Percentiles rank a stretch among this genome's conserved stretches.
Conservation (phyloP, 805 yeast species). For the Jamesozyma rosinii region DNA sequence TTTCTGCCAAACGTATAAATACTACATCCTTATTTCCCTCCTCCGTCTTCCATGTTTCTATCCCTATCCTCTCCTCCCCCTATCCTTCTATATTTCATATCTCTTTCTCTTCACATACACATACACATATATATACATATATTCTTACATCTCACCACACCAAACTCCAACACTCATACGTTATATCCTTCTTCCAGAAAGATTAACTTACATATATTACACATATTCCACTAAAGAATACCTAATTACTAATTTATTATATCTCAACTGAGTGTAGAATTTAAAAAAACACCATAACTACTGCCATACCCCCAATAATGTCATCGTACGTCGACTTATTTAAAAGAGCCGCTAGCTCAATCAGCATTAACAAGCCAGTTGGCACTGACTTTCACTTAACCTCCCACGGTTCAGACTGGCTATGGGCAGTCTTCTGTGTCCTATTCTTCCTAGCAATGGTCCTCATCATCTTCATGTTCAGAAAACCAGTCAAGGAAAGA, state of each 20-base stretch:
- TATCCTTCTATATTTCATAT: too few species aligned
- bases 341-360: slow-evolving; percentile 32
- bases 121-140: too few species aligned
- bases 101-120: too few species aligned
- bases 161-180: too few species aligned
- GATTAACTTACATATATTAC: not conserved
- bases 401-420: slow-evolving; percentile 57
- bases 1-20: too few species aligned
- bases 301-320: slow-evolving; percentile 5
- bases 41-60: too few species aligned
- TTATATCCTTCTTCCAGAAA: not conserved
- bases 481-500: slow-evolving; percentile 28
- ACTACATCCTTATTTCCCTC: too few species aligned
- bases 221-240: not conserved
- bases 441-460: slow-evolving; percentile 33
- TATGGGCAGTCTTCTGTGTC: slow-evolving; percentile 51
- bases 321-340: slow-evolving; percentile 12
- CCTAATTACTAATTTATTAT: slow-evolving; percentile 1
- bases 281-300: not conserved
- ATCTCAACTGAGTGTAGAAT: too few species aligned
- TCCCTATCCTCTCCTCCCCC: too few species aligned
- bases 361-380: slow-evolving; percentile 37
- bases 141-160: too few species aligned
- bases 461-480: slow-evolving; percentile 21
- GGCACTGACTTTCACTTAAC: slow-evolving; percentile 47